Base-by-base conservation (phyloP, 257 asterid genomes). In the Dorcoceras hygrometricum region DNA sequence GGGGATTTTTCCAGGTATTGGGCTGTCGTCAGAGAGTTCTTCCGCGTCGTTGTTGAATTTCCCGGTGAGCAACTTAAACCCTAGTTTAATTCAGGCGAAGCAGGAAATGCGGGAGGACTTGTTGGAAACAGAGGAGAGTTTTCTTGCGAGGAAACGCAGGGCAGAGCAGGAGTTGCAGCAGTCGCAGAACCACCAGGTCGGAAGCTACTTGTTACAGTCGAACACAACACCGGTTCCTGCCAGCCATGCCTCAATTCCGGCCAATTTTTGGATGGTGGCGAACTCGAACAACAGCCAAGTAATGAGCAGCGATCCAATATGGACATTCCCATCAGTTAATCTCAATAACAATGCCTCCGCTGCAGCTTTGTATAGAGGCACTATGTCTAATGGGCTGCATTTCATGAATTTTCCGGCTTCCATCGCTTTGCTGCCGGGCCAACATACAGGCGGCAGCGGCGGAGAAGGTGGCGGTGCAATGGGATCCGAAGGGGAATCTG, bases 231-330 rank as follows among this genome's bases (percentile, higher is more conserved):
- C 95, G 46, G 85, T 87, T 83, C 82, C 95, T 62, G 69, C 93
- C 14, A 80, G 80, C 64, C 97, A 92, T 60, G 74, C 93, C 2
- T 84, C 97, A 5, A 74, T 82, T 46, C 97, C 98, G 76, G 86
- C 97, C 0, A 93, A 93, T 61, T 89, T 90, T 55, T 93, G 96
- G 97, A 93, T 93, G 98, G 66, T 89, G 64, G 89, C 96, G 14
- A 92, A 87, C 80, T 80, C 93, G 23, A 76, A 74, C 29, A 89
- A 79, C 67, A 71, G 73, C 51, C 95, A 84, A 68, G 88, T 83
- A 0, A 78, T 87, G 87, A 87, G 91, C 3, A 84, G 88, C 9
- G 96, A 87, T 80, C 89, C 97, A 0, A 76, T 86, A 53, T 89
- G 98, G 96, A 84, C 98, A n/a, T 83, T 86, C 54, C 94, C 89